Evolutionary conservation across 257 asterid genomes (phyloP), one percentile per base, ranked within the genome.

Genomic region (Fraxinus quadrangulata): DNA sequence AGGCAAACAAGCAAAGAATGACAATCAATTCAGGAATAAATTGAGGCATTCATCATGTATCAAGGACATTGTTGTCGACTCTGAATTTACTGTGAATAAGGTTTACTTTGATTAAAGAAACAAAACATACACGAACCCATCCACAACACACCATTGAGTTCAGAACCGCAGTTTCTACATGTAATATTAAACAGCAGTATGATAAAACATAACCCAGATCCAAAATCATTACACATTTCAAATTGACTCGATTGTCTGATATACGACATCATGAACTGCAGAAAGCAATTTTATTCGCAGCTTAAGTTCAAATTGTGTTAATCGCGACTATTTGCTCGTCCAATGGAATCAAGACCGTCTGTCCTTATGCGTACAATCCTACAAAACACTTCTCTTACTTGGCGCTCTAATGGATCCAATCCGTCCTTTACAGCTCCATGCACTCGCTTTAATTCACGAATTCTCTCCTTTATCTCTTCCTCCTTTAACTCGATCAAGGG

Each of bases 321-420:
- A 11, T 81, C 84, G 31, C 79, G 88, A 65, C 42, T 65, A 67
- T 80, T 85, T 87, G 81, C 21, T 75, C 83, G 80, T 28, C 87
- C 88, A 0, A 89, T 76, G 9, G 86, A 75, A 72, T 89, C 91
- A 17, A 92, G 92, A 28, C 92, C 92, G 54, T 92, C 92, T 0
- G 92, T 88, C 83, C 98, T 84, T 84, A 92, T 83, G 4, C 96
- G 88, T 61, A 96, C 95, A 19, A 93, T 96, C 85, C 92, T 72
- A 70, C 86, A 92, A 40, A 96, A 96, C 49, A 87, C 97, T 26
- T 96, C 97, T 72, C 99, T 85, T 14, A 96, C 94, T 37, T 85
- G 90, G 6, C 90, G 84, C 78, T 90, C 98, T 83, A 96, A 80
- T 0, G 97, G 97, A 80, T 93, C 96, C 87, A 96, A 78, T n/a